Base-by-base conservation (phyloP, 2,329 filamentous ascomycete species). In the Cordyceps militaris region DNA sequence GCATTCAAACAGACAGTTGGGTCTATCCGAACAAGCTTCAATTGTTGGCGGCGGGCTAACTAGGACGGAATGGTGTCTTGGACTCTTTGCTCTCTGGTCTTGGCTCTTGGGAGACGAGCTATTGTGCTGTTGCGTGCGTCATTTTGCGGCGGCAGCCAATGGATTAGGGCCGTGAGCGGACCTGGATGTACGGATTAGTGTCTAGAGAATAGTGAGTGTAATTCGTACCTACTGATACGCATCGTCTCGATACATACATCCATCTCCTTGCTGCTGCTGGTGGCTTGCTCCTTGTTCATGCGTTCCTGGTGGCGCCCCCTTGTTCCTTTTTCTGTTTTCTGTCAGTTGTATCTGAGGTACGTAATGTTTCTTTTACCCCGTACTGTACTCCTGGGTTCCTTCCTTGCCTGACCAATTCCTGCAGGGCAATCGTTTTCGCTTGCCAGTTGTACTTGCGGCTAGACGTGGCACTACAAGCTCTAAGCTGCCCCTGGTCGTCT, bases 61-160 rank as follows among this genome's bases (percentile, higher is more conserved):
- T 56, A 56, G 23, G 42, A 47, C n/a, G 23, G 21, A 47, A 30
- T 38, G 6, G 52, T 46, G 19, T 26, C 47, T 47, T 30, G 42
- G 52, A n/a, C n/a, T n/a, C n/a, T n/a, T 9, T 28, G 16, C 36
- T 14, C 8, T 6, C 3, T 19, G 16, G 16, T 23, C 32, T 32
- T 56, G 52, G 34, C n/a, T 52, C 49, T 52, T 52, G 48, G 48
- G 30, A 32, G 38, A 42, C 1, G 40, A 13, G 26, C 38, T 38
- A 28, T 47, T 28, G 10, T 30, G 16, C n/a, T 19, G 38, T 44
- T 4, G 52, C 32, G 32, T 56, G 52, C 43, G 52, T 28, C 43
- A 56, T 34, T 50, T 49, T 49, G 34, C 26, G 24, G 43, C 30
- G 43, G 19, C 43, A 56, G 52, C 54, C 54, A 56, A 56, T 56